Conservation (phyloP, 164 flowering plant genomes). For the Vitis labrusca region DNA sequence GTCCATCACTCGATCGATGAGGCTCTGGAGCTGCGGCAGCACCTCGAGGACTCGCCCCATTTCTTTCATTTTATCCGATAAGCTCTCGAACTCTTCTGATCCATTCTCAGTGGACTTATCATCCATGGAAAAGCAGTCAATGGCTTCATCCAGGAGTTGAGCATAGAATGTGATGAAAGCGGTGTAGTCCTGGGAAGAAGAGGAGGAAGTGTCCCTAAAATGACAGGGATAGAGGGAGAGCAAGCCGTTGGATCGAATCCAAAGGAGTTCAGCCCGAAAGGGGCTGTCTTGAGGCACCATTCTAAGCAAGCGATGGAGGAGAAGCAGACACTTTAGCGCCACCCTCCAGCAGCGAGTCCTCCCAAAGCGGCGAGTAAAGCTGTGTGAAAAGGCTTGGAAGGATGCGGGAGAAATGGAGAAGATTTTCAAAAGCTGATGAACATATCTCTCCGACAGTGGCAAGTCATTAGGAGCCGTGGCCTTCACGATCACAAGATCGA, state of each 20-base stretch:
- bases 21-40: constrained; percentile 49
- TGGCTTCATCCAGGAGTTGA: constrained; percentile 50
- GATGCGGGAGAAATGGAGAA: constrained; percentile 50
- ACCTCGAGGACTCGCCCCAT: constrained; percentile 27
- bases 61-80: constrained; percentile 32
- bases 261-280: constrained; percentile 39
- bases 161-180: constrained; percentile 54
- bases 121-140: constrained; percentile 26
- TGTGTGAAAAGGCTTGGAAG: constrained; percentile 32
- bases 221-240: constrained; percentile 50
- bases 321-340: constrained; percentile 60
- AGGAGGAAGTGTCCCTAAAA: constrained; percentile 49
- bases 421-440: constrained; percentile 46
- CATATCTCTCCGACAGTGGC: constrained; percentile 45
- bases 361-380: constrained; percentile 54
- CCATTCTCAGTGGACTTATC: not conserved
- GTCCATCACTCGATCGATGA: constrained; percentile 52
- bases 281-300: constrained; percentile 35
- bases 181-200: constrained; percentile 39
- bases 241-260: constrained; percentile 41
- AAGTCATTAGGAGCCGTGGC: constrained; percentile 63
- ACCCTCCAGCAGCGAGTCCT: constrained; percentile 59
- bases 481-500: constrained; percentile 46
- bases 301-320: constrained; percentile 58
- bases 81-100: not conserved